Percentiles rank a stretch among this genome's conserved stretches.
Evolutionary conservation across 352 stramenopile species (phyloP).

Genomic region (Pythium aquatile): DNA sequence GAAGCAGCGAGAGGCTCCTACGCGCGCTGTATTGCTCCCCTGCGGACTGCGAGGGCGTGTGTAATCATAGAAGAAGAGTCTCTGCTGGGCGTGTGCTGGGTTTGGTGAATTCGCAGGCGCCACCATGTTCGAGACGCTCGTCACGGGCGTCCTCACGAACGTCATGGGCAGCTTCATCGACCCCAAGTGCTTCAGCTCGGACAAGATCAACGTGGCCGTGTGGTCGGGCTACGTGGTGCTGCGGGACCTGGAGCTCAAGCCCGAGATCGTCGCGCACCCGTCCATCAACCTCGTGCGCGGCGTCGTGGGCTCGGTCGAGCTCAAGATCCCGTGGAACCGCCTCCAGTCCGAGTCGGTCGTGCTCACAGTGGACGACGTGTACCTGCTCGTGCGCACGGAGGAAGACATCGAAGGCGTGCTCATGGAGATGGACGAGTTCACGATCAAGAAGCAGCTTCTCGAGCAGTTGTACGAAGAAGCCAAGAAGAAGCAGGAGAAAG

Average conservation of each 20-base stretch:
- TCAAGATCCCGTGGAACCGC: constrained; percentile 90
- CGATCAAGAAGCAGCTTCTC: constrained; percentile 82
- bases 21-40: not conserved
- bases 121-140: constrained; percentile 86
- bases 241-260: constrained; percentile 75
- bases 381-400: constrained; percentile 75
- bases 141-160: constrained; percentile 81
- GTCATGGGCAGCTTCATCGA: constrained; percentile 88
- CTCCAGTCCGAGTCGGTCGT: constrained; percentile 87
- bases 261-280: constrained; percentile 64
- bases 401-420: constrained; percentile 80
- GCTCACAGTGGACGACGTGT: constrained; percentile 85
- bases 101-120: not conserved
- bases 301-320: constrained; percentile 80
- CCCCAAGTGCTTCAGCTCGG: constrained; percentile 81
- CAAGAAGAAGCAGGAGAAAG: constrained; percentile 46
- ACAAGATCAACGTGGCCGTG: constrained; percentile 88
- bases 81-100: not conserved
- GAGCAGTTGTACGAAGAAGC: constrained; percentile 76
- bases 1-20: not conserved
- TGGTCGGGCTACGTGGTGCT: constrained; percentile 88
- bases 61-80: not conserved
- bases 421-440: constrained; percentile 73
- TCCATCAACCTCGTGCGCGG: constrained; percentile 73
- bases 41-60: not conserved